Percentiles rank a stretch among this genome's conserved stretches.
phyloP scores from a whole-genome alignment of 2,329 filamentous ascomycete species.

The Sporothrix globosa region DNA sequence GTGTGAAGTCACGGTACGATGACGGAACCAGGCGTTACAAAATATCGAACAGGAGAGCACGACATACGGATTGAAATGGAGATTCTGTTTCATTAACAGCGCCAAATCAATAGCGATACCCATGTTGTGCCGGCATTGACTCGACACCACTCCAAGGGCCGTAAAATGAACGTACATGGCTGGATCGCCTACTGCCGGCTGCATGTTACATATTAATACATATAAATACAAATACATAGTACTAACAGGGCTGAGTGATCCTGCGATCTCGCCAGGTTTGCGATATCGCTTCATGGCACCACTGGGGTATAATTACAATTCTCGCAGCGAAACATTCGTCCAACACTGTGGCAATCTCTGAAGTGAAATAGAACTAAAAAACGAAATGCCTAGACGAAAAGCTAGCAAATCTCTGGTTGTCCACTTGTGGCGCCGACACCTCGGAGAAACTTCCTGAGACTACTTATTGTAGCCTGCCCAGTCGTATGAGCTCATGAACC shows the following conservation, averaged over 20 bases:
- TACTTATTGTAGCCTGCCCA: not conserved
- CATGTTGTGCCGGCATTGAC: conserved; percentile 13
- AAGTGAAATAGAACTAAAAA: not conserved
- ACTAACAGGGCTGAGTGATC: conserved; percentile 22
- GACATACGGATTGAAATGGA: not conserved
- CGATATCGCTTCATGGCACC: conserved; percentile 1
- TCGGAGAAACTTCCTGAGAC: not conserved
- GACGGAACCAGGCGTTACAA: not conserved
- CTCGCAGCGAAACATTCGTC: not conserved
- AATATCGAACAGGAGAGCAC: not conserved
- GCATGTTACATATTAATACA: not conserved
- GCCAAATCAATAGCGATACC: too few relatives aligned
- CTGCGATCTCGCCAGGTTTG: conserved; percentile 18
- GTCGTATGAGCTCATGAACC: conserved; percentile 32
- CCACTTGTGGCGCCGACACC: not conserved
- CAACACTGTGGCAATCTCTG: not conserved
- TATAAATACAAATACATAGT: not conserved
- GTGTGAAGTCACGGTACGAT: not conserved
- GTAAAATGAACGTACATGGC: not conserved
- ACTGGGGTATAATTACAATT: not conserved
- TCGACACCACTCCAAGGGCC: not conserved
- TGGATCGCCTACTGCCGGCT: not conserved
- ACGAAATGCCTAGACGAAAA: not conserved
- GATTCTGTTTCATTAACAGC: not conserved
- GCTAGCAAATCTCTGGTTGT: not conserved